Conservation (phyloP, 371 early-diverging fungal species). For the Mortierella sp. region DNA sequence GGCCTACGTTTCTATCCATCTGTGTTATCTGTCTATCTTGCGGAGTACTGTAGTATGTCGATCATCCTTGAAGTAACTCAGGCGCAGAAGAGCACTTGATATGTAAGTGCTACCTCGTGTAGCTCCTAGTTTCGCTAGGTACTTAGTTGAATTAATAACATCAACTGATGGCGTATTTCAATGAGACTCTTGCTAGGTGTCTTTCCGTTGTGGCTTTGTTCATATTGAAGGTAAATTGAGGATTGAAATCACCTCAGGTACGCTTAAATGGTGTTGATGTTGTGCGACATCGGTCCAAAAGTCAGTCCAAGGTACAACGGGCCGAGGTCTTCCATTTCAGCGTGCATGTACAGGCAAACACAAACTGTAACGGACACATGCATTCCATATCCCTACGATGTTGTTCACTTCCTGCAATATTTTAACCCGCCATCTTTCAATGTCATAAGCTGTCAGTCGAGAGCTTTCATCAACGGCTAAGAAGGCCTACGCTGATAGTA, state of each 20-base stretch:
- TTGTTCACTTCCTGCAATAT: neutral
- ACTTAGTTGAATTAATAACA: neutral
- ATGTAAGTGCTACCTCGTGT: too few relatives aligned
- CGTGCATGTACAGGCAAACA: too few relatives aligned
- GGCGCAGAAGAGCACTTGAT: neutral
- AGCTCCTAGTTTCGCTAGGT: neutral
- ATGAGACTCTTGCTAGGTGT: neutral
- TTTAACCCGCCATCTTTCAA: neutral
- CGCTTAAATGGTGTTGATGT: neutral
- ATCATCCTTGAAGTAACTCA: neutral
- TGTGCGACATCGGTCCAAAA: neutral
- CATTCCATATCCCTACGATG: neutral
- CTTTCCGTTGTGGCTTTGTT: neutral
- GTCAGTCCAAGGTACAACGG: neutral
- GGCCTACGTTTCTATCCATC: neutral
- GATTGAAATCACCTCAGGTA: neutral
- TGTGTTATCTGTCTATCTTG: neutral
- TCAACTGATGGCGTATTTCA: neutral
- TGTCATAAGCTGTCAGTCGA: too few relatives aligned
- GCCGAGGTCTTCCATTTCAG: neutral
- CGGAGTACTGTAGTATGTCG: neutral
- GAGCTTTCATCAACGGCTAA: too few relatives aligned
- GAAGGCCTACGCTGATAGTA: too few relatives aligned
- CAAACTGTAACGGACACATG: neutral
- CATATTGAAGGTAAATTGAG: neutral